These are phyloP conservation scores for Dioszegia hungarica DNA, from an alignment of 768 basidiomycete genomes.

Conservation along the genomic window DNA sequence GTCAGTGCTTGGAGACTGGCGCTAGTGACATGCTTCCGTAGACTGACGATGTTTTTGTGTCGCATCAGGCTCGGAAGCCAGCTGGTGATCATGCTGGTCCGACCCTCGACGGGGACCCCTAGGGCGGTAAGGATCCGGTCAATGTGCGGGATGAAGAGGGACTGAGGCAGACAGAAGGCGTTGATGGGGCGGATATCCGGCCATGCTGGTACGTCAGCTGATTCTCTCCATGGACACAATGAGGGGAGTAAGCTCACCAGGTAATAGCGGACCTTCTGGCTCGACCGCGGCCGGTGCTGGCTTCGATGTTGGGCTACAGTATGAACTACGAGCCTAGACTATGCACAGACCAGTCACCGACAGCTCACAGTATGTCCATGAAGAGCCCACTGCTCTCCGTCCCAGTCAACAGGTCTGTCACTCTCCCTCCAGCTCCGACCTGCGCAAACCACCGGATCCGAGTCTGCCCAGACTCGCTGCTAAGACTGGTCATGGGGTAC, in stretches of 20 bases:
- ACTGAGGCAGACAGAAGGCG: slow-evolving; percentile 41
- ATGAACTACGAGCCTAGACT: neutral
- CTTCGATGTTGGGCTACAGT: slow-evolving; percentile 25
- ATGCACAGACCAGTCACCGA: neutral
- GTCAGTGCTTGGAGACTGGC: neutral
- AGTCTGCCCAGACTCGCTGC: slow-evolving; percentile 25
- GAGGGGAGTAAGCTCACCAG: slow-evolving; percentile 19
- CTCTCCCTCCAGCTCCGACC: slow-evolving; percentile 27
- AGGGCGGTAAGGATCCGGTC: slow-evolving; percentile 33
- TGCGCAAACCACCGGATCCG: slow-evolving; percentile 40
- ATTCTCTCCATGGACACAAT: neutral
- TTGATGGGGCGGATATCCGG: slow-evolving; percentile 38
- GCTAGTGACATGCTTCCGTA: neutral
- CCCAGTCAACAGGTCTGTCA: slow-evolving; percentile 42
- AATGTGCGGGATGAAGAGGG: slow-evolving; percentile 44
- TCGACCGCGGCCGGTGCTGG: slow-evolving; percentile 16
- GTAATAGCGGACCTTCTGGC: slow-evolving; percentile 32
- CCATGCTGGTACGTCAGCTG: slow-evolving; percentile 24
- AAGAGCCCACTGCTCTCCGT: slow-evolving; percentile 37
- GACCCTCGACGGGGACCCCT: slow-evolving; percentile 36
- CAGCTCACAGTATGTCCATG: slow-evolving; percentile 35
- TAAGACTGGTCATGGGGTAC: slow-evolving; percentile 39
- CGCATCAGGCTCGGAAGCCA: slow-evolving; percentile 42
- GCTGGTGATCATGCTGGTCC: slow-evolving; percentile 37
- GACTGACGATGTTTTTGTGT: slow-evolving; percentile 41